Evolutionary conservation across 495 filamentous ascomycete genomes (phyloP).

Genomic region (Xylaria venustula): DNA sequence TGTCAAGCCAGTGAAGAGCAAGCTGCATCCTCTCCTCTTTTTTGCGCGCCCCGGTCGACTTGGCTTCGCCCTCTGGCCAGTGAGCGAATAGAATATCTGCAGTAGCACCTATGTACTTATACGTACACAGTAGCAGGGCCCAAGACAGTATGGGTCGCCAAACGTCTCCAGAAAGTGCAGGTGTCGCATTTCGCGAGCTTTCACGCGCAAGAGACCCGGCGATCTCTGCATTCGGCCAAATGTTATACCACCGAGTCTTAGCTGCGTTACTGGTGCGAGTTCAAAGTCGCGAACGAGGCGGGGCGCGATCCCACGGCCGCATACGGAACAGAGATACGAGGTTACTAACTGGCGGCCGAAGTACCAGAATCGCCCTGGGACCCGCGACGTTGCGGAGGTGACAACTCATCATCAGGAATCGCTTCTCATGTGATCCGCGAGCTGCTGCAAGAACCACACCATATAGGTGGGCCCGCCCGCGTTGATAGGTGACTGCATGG

Average conservation of each 20-base stretch:
- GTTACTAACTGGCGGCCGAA: background rate
- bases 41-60: background rate
- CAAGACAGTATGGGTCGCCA: background rate
- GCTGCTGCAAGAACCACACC: constrained; percentile 16
- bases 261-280: constrained; percentile 1
- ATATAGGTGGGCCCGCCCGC: constrained; percentile 1
- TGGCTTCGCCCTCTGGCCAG: background rate
- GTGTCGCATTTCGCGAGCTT: no score
- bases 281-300: background rate
- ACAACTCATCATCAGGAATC: constrained; percentile 15
- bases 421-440: constrained; percentile 17
- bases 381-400: constrained; percentile 13
- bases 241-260: constrained; percentile 10
- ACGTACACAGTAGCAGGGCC: no score
- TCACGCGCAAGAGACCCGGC: background rate
- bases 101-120: background rate
- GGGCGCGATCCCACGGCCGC: constrained; percentile 14
- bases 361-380: constrained; percentile 3
- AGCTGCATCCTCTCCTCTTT: background rate
- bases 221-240: constrained; percentile 9
- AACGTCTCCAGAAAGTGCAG: no score
- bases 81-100: background rate
- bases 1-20: constrained; percentile 7
- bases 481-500: constrained; percentile 3
- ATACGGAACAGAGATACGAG: constrained; percentile 13